phyloP scores from a whole-genome alignment of 169 alveolate genomes.

The Plasmodium yoelii region DNA sequence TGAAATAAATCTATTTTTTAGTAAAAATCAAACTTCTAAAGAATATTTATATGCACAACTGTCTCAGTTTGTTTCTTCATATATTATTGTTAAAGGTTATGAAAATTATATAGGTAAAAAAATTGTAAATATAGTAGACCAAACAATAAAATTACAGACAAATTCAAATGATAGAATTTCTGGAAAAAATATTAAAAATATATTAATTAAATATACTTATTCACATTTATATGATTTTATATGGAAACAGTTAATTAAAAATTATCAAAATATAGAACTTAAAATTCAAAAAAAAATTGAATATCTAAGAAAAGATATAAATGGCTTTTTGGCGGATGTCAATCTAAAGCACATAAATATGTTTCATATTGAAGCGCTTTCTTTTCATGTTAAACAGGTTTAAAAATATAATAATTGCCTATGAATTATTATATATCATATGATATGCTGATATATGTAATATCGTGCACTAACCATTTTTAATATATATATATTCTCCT shows the following conservation, averaged over 20 bases:
- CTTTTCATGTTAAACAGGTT: slow-evolving; percentile 69
- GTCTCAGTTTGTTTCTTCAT: slow-evolving; percentile 26
- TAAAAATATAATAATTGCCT: not conserved
- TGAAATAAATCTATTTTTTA: slow-evolving; percentile 31
- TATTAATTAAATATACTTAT: slow-evolving; percentile 53
- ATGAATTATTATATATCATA: too few relatives aligned
- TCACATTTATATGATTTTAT: slow-evolving; percentile 36
- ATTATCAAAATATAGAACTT: slow-evolving; percentile 66
- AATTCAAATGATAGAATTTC: slow-evolving; percentile 17
- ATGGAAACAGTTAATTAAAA: slow-evolving; percentile 67
- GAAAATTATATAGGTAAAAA: slow-evolving; percentile 73
- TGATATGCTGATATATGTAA: not conserved
- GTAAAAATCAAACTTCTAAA: slow-evolving; percentile 23
- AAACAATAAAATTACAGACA: slow-evolving; percentile 56
- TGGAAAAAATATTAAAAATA: slow-evolving; percentile 24
- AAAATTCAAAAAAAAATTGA: slow-evolving; percentile 60
- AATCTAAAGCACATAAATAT: slow-evolving; percentile 31
- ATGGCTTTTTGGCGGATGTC: slow-evolving; percentile 29
- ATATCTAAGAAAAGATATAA: slow-evolving; percentile 44
- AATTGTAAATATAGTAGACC: slow-evolving; percentile 56
- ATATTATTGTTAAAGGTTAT: slow-evolving; percentile 69
- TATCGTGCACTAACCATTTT: not conserved
- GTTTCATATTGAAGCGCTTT: slow-evolving; percentile 38
- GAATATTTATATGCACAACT: slow-evolving; percentile 41
- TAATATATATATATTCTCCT: too few relatives aligned